phyloP scores from a whole-genome alignment of 345 rosid genomes.

The Limnanthes douglasii region DNA sequence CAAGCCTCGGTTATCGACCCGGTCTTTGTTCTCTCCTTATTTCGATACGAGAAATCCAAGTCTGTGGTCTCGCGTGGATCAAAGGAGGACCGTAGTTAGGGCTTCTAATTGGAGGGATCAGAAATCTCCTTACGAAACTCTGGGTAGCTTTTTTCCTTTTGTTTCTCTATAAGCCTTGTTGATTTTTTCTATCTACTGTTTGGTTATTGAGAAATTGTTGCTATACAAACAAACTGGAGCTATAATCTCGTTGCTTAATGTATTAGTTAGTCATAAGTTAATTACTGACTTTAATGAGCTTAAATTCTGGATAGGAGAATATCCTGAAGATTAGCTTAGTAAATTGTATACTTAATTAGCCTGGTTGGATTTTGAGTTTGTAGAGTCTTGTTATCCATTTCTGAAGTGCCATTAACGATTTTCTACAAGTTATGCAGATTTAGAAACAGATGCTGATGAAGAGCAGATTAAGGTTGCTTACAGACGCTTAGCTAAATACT shows the following conservation, averaged over 20 bases:
- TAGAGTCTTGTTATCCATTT: background rate
- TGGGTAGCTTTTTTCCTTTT: slow-evolving; percentile 28
- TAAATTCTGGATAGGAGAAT: background rate
- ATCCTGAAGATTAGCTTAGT: background rate
- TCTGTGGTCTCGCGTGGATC: slow-evolving; percentile 39
- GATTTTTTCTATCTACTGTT: background rate
- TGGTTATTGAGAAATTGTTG: slow-evolving; percentile 5
- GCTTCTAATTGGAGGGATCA: slow-evolving; percentile 60
- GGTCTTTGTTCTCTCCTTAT: slow-evolving; percentile 24
- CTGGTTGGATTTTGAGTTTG: background rate
- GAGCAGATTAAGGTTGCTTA: slow-evolving; percentile 79
- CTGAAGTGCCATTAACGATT: no score
- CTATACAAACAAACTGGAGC: background rate
- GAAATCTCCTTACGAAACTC: slow-evolving; percentile 84
- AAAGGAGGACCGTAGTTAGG: slow-evolving; percentile 39
- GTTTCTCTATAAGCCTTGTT: background rate
- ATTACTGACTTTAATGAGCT: background rate
- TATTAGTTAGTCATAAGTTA: background rate
- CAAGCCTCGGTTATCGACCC: slow-evolving; percentile 19
- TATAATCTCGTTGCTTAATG: background rate
- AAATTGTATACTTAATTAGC: no score
- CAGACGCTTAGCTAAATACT: slow-evolving; percentile 79
- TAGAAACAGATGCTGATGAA: slow-evolving; percentile 73
- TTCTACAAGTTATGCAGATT: no score
- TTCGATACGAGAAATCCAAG: slow-evolving; percentile 22